These are phyloP conservation scores for Exophiala dermatitidis DNA, from an alignment of 2,329 filamentous ascomycete species.

Conservation along the genomic window DNA sequence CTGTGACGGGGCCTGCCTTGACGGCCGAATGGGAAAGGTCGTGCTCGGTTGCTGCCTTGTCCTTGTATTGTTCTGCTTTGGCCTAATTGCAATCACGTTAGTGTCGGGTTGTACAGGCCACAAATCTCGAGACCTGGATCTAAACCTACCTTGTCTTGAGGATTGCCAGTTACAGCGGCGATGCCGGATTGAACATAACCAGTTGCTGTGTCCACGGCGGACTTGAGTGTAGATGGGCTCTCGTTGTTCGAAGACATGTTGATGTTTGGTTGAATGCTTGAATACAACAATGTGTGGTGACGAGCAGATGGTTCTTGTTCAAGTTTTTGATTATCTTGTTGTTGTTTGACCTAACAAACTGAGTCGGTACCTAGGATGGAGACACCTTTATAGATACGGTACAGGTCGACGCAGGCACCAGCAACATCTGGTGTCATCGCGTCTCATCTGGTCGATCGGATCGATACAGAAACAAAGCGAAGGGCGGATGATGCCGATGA, in stretches of 20 bases:
- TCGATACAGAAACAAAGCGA: not conserved
- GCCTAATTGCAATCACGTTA: constrained; percentile 3
- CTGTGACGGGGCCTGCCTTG: constrained; percentile 65
- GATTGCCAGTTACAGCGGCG: constrained; percentile 66
- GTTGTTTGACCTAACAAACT: not conserved
- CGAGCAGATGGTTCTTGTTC: no score
- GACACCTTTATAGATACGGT: not conserved
- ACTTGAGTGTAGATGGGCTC: constrained; percentile 66
- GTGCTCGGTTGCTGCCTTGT: constrained; percentile 59
- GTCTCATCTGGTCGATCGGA: no score
- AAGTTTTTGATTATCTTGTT: no score
- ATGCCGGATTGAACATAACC: constrained; percentile 66
- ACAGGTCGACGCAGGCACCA: not conserved
- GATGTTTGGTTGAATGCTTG: not conserved
- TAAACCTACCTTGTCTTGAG: constrained; percentile 52
- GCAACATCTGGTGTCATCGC: no score
- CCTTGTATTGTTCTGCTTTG: constrained; percentile 58
- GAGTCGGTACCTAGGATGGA: not conserved
- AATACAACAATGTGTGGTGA: no score
- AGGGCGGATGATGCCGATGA: not conserved
- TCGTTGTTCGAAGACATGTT: constrained; percentile 21
- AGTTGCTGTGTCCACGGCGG: constrained; percentile 64
- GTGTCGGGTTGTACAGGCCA: not conserved
- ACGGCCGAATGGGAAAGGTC: constrained; percentile 66
- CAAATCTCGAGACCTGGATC: not conserved